Evolutionary conservation across 768 basidiomycete genomes (phyloP).

Genomic region (Leccinum subgranulosum): DNA sequence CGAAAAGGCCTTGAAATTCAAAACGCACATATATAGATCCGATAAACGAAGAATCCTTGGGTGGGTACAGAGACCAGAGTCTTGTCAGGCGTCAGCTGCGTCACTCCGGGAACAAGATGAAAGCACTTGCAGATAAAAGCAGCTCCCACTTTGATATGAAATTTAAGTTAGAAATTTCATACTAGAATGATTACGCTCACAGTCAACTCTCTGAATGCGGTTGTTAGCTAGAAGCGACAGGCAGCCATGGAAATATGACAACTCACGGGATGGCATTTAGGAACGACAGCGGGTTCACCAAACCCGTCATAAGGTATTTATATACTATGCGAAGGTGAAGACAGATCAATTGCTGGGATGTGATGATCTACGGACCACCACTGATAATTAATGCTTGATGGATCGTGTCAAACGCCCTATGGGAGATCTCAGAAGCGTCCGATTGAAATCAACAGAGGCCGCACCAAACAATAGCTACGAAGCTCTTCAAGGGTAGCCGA

Average conservation of each 20-base stretch:
- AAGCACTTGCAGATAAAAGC: not conserved
- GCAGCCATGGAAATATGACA: not conserved
- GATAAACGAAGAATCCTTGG: not conserved
- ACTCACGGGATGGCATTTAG: not conserved
- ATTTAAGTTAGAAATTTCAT: not conserved
- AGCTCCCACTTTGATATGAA: not conserved
- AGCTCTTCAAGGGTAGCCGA: not conserved
- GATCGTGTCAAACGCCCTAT: constrained; percentile 1
- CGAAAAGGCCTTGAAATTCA: not conserved
- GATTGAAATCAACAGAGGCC: not conserved
- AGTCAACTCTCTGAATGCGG: not conserved
- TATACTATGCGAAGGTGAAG: not conserved
- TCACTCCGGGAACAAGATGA: not conserved
- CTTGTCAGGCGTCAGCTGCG: not conserved
- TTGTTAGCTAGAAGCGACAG: not conserved
- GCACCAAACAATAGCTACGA: not conserved
- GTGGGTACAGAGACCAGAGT: not conserved
- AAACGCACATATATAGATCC: not conserved
- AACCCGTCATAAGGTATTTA: not conserved
- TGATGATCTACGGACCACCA: not conserved
- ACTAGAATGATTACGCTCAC: not conserved
- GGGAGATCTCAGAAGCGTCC: not conserved
- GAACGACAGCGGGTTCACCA: not conserved
- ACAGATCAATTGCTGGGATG: not conserved
- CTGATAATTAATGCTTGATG: constrained; percentile 2